Evolutionary conservation across 108 stramenopile genomes (phyloP).

Genomic region (Pseudonitzschia delicatissima): DNA sequence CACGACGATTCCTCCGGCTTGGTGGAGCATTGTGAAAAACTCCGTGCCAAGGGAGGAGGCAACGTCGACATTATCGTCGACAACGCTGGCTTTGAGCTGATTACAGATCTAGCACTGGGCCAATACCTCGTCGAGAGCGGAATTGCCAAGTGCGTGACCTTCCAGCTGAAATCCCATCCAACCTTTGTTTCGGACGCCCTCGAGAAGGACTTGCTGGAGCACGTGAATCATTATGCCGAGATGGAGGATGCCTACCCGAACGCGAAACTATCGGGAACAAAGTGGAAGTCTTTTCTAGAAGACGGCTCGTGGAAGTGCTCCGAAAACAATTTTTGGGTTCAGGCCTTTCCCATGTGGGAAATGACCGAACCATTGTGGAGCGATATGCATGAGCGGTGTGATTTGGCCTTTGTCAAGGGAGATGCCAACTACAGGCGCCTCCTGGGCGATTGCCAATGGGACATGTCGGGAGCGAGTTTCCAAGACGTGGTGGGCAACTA

Average conservation of each 20-base stretch:
- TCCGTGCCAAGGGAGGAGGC: slow-evolving; percentile 67
- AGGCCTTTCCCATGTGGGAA: slow-evolving; percentile 93
- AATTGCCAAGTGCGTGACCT: slow-evolving; percentile 72
- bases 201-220: slow-evolving; percentile 84
- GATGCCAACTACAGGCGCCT: slow-evolving; percentile 96
- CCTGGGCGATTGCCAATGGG: slow-evolving; percentile 89
- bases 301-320: slow-evolving; percentile 60
- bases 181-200: slow-evolving; percentile 96
- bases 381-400: slow-evolving; percentile 70
- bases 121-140: slow-evolving; percentile 83
- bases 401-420: slow-evolving; percentile 94
- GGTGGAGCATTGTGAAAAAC: slow-evolving; percentile 50
- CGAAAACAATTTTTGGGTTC: slow-evolving; percentile 82
- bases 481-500: slow-evolving; percentile 87
- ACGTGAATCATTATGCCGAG: slow-evolving; percentile 68
- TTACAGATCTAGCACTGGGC: slow-evolving; percentile 91
- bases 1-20: slow-evolving; percentile 84
- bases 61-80: slow-evolving; percentile 93
- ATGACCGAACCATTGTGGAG: too few species aligned
- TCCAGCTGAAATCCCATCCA: slow-evolving; percentile 94
- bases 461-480: slow-evolving; percentile 78
- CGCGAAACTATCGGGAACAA: slow-evolving; percentile 63
- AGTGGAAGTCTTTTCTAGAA: slow-evolving; percentile 67
- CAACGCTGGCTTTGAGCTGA: slow-evolving; percentile 96
- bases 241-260: slow-evolving; percentile 52